Evolutionary conservation across 352 stramenopile genomes (phyloP).

Genomic region (Plasmopara muralis): DNA sequence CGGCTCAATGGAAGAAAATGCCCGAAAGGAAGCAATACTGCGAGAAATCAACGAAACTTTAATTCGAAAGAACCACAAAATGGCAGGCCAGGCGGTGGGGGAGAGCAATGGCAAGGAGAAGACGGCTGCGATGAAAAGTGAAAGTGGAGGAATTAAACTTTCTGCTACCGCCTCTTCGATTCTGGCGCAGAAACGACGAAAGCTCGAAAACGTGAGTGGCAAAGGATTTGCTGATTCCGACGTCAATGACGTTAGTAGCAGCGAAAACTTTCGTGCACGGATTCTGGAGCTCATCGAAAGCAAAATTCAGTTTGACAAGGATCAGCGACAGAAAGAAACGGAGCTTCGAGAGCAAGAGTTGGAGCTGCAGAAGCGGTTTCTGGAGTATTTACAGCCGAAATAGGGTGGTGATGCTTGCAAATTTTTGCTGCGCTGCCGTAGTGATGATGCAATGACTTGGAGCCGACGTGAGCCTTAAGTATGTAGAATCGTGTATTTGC

Average conservation of each 20-base stretch:
- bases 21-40: conserved; percentile 59
- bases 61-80: conserved; percentile 44
- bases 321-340: conserved; percentile 67
- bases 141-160: conserved; percentile 2
- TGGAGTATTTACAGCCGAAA: conserved; percentile 80
- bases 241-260: conserved; percentile 17
- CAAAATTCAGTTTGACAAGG: conserved; percentile 81
- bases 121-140: conserved; percentile 14
- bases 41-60: conserved; percentile 49
- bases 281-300: conserved; percentile 70
- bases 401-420: conserved; percentile 15
- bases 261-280: conserved; percentile 47
- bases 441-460: background rate
- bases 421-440: background rate
- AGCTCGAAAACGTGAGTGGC: conserved; percentile 14
- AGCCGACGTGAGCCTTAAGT: background rate
- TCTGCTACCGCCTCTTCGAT: background rate
- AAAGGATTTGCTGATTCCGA: conserved; percentile 4
- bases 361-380: conserved; percentile 72
- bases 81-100: conserved; percentile 16
- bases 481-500: conserved; percentile 2
- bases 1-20: conserved; percentile 59
- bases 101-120: conserved; percentile 18
- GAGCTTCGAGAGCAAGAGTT: conserved; percentile 75
- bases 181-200: conserved; percentile 20